Evolutionary conservation across 441 rosid species (phyloP).

Genomic region (California macrophylla): DNA sequence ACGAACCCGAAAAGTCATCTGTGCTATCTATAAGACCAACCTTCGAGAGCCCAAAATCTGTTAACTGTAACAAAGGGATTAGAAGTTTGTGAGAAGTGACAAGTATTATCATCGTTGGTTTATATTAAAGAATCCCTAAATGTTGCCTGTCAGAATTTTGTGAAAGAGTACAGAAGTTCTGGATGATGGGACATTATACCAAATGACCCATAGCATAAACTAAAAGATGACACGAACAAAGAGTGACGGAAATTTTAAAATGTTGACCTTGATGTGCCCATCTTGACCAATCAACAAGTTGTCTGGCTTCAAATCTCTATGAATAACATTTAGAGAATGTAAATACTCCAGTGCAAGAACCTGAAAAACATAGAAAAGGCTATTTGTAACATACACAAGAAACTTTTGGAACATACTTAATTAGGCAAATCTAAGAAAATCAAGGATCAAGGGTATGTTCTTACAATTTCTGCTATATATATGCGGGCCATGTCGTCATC

Average conservation of each 20-base stretch:
- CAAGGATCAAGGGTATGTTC: constrained; percentile 21
- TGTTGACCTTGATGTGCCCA: constrained; percentile 89
- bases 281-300: constrained; percentile 92
- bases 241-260: constrained; percentile 5
- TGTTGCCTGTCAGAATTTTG: neutral
- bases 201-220: neutral
- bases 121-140: neutral
- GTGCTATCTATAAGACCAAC: constrained; percentile 98
- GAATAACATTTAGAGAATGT: constrained; percentile 87
- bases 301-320: constrained; percentile 97
- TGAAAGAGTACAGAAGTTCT: neutral
- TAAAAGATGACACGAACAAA: neutral
- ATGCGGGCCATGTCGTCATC: constrained; percentile 89
- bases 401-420: constrained; percentile 10
- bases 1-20: constrained; percentile 79
- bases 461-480: constrained; percentile 95
- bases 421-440: constrained; percentile 2
- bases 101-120: neutral
- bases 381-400: constrained; percentile 29
- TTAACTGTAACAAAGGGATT: constrained; percentile 62
- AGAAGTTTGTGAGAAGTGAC: neutral
- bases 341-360: constrained; percentile 97
- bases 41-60: constrained; percentile 98
- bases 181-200: neutral
- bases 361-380: constrained; percentile 43